Evolutionary conservation across 2,329 filamentous ascomycete genomes (phyloP).

Genomic region (Zymoseptoria passerinii): DNA sequence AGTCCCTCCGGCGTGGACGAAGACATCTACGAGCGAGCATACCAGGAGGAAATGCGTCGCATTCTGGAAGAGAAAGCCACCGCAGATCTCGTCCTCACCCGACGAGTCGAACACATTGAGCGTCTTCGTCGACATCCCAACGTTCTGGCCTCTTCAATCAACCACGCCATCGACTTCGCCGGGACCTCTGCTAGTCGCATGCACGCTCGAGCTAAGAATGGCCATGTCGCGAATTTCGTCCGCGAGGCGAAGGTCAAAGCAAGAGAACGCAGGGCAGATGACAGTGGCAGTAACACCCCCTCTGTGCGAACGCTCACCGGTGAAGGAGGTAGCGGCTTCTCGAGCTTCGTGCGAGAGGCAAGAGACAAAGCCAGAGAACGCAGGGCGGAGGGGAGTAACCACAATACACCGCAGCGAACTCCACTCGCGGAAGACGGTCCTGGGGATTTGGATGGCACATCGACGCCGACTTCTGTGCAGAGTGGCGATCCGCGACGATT

Average conservation of each 20-base stretch:
- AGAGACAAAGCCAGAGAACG: conserved; percentile 10
- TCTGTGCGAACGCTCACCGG: not conserved
- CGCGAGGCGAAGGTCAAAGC: conserved; percentile 15
- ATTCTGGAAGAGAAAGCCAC: conserved; percentile 47
- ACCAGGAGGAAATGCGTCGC: conserved; percentile 69
- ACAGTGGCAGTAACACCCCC: conserved; percentile 3
- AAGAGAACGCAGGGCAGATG: conserved; percentile 11
- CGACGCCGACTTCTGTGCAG: not conserved
- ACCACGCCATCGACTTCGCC: conserved; percentile 19
- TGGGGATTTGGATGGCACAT: not conserved
- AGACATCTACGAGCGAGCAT: conserved; percentile 76
- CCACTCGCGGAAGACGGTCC: not conserved
- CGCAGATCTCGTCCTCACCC: conserved; percentile 51
- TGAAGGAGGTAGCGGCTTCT: conserved; percentile 7
- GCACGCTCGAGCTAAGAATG: conserved; percentile 13
- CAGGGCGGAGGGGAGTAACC: not conserved
- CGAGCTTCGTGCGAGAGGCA: conserved; percentile 15
- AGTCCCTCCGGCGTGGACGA: conserved; percentile 18
- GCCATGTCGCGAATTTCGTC: conserved; percentile 15
- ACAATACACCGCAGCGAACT: not conserved
- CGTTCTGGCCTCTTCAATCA: conserved; percentile 13
- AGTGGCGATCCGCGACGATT: conserved; percentile 10
- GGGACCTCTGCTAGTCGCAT: conserved; percentile 12
- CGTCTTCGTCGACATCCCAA: conserved; percentile 16
- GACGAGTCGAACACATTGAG: conserved; percentile 38